Percentiles rank a stretch among this genome's conserved stretches.
Evolutionary conservation across 441 rosid genomes (phyloP).

Genomic region (Populus hybrid): DNA sequence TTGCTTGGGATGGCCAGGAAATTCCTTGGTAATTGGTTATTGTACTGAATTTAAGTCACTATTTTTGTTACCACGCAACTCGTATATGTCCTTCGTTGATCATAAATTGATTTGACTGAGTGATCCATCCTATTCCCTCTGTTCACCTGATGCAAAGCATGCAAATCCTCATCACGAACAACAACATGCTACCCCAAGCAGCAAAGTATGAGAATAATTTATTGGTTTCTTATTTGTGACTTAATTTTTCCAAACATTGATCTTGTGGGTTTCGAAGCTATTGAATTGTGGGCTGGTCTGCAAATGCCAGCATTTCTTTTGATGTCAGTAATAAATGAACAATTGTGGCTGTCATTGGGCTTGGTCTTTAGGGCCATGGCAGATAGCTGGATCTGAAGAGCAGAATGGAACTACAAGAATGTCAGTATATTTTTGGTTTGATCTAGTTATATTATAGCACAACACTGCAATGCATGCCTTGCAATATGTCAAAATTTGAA

Average conservation of each 20-base stretch:
- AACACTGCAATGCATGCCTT: neutral
- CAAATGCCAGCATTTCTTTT: neutral
- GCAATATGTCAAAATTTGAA: neutral
- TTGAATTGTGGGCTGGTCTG: neutral
- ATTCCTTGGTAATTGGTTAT: conserved; percentile 56
- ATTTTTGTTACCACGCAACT: neutral
- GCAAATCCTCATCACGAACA: neutral
- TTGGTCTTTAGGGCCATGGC: too few species aligned
- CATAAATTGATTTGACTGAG: neutral
- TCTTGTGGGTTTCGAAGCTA: neutral
- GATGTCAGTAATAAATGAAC: too few species aligned
- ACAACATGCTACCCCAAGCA: neutral
- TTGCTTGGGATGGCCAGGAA: conserved; percentile 97
- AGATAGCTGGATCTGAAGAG: too few species aligned
- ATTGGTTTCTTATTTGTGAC: neutral
- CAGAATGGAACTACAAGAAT: too few species aligned
- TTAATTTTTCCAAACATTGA: neutral
- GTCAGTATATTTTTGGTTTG: too few species aligned
- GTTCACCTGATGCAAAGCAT: neutral
- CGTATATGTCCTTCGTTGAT: neutral
- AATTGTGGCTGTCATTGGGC: too few species aligned
- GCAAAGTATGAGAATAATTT: neutral
- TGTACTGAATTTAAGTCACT: neutral
- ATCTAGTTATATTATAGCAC: too few species aligned
- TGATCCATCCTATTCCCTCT: neutral